These are phyloP conservation scores for Fomitopsis schrenkii DNA, from an alignment of 1,284 basidiomycete species.

Conservation along the genomic window DNA sequence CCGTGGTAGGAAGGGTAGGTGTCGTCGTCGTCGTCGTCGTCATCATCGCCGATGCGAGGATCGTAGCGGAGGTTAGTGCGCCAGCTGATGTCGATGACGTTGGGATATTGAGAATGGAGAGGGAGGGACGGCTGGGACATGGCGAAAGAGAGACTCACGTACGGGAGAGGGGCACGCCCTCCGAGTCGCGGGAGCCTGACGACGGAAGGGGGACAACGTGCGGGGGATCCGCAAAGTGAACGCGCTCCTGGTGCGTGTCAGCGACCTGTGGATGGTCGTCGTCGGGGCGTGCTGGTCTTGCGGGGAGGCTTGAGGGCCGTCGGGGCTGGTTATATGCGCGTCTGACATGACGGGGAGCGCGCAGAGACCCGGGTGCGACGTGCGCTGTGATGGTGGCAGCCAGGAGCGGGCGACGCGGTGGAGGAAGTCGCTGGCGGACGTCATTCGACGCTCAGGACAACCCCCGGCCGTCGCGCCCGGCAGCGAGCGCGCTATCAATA, in stretches of 20 bases:
- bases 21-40: slow-evolving; percentile 6
- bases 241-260: background rate
- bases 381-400: background rate
- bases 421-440: background rate
- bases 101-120: background rate
- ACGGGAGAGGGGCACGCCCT: background rate
- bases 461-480: too few relatives aligned
- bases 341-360: background rate
- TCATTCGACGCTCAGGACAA: background rate
- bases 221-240: background rate
- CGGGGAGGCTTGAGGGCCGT: too few relatives aligned
- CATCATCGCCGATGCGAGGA: slow-evolving; percentile 27
- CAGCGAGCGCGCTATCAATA: background rate
- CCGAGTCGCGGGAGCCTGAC: background rate
- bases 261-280: background rate
- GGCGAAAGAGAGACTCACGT: slow-evolving; percentile 1
- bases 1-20: slow-evolving; percentile 6
- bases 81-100: slow-evolving; percentile 8
- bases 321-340: background rate
- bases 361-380: background rate
- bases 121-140: background rate
- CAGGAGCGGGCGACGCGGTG: background rate
- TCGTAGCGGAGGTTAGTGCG: slow-evolving; percentile 14
- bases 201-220: background rate
- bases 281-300: background rate